Percentiles rank a stretch among this genome's conserved stretches.
Evolutionary conservation across 1,139 yeast species (phyloP).

Genomic region (Yamadazyma trypodendri): DNA sequence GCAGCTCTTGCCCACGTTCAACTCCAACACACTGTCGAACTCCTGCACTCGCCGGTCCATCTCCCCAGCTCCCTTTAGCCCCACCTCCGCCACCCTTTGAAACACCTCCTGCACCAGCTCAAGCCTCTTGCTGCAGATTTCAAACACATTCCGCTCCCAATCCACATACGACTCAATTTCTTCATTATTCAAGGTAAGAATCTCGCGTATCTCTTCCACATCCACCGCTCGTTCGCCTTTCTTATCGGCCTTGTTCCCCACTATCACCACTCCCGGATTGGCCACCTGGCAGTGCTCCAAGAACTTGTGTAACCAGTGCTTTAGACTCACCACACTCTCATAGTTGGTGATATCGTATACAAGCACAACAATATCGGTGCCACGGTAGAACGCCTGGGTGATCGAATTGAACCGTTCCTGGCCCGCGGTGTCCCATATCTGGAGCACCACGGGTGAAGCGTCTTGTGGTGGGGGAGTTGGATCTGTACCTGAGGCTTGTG

Average conservation of each 20-base stretch:
- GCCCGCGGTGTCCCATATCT: slow-evolving; percentile 70
- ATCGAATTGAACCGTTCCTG: slow-evolving; percentile 64
- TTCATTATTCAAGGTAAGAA: slow-evolving; percentile 30
- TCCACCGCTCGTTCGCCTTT: slow-evolving; percentile 39
- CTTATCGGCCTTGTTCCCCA: slow-evolving; percentile 55
- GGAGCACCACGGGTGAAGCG: slow-evolving; percentile 38
- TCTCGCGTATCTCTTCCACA: slow-evolving; percentile 39
- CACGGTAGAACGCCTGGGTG: slow-evolving; percentile 59
- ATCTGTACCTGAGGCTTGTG: too few relatives aligned
- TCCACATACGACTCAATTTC: slow-evolving; percentile 33
- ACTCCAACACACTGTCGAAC: slow-evolving; percentile 39
- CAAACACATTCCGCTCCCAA: slow-evolving; percentile 42
- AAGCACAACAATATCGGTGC: slow-evolving; percentile 57
- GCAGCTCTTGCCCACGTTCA: slow-evolving; percentile 11
- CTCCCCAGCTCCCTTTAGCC: slow-evolving; percentile 20
- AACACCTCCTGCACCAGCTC: slow-evolving; percentile 41
- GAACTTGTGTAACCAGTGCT: slow-evolving; percentile 53
- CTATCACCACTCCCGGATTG: slow-evolving; percentile 50
- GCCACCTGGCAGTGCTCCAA: slow-evolving; percentile 50
- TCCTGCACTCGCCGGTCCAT: slow-evolving; percentile 23
- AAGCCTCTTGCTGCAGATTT: slow-evolving; percentile 42
- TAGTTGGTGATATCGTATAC: slow-evolving; percentile 59
- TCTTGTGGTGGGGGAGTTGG: too few relatives aligned
- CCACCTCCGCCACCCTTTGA: slow-evolving; percentile 43
- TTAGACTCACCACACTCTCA: slow-evolving; percentile 50